Conservation (phyloP, 2,329 filamentous ascomycete genomes). For the Ophiostoma pallidulum region DNA sequence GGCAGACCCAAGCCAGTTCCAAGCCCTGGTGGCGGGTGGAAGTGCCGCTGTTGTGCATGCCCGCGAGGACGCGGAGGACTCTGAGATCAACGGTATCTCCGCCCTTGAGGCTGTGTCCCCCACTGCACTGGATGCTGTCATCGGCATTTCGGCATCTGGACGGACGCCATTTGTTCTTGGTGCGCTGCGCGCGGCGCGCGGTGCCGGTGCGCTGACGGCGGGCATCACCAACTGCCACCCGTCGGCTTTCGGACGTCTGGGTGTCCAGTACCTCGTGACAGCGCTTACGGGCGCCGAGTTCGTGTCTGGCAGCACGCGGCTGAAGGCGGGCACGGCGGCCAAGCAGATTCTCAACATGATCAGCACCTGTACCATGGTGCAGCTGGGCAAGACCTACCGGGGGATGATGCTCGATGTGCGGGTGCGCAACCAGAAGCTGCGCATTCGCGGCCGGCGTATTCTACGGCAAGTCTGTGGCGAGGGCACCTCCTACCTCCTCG, state of each 20-base stretch:
- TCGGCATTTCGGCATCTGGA: conserved; percentile 34
- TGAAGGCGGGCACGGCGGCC: conserved; percentile 36
- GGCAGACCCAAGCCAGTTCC: conserved; percentile 28
- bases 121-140: conserved; percentile 25
- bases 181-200: conserved; percentile 27
- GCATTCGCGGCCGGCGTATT: conserved; percentile 7
- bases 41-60: conserved; percentile 30
- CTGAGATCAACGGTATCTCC: conserved; percentile 1
- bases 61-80: conserved; percentile 24
- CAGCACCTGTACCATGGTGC: conserved; percentile 34
- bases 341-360: conserved; percentile 36
- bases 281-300: conserved; percentile 32
- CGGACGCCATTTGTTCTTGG: conserved; percentile 34
- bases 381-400: conserved; percentile 30
- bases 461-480: conserved; percentile 8
- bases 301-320: conserved; percentile 34
- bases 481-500: background rate
- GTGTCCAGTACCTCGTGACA: conserved; percentile 24
- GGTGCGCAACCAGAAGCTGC: conserved; percentile 12
- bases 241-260: conserved; percentile 19
- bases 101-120: conserved; percentile 1
- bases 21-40: conserved; percentile 32
- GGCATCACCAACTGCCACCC: conserved; percentile 29
- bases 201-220: conserved; percentile 27
- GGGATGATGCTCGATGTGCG: conserved; percentile 12